phyloP scores from a whole-genome alignment of 2,329 filamentous ascomycete genomes.

The Iodosphaeria phyllophila region DNA sequence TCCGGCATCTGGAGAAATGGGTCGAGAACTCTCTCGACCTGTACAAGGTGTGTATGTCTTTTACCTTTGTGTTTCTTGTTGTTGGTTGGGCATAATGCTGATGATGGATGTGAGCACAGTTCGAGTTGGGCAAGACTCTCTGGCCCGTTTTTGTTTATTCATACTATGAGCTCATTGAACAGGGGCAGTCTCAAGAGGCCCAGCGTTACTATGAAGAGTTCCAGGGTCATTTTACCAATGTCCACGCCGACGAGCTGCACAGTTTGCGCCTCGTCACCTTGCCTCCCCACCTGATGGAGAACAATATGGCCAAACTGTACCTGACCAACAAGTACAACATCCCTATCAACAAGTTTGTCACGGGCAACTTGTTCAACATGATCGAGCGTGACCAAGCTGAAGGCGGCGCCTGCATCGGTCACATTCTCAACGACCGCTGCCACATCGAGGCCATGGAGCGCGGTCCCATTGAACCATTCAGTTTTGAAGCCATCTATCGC shows the following conservation, averaged over 20 bases:
- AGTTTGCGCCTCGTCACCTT: constrained; percentile 55
- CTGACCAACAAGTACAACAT: constrained; percentile 75
- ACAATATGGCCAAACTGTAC: constrained; percentile 64
- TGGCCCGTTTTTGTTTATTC: constrained; percentile 95
- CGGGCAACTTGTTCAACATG: constrained; percentile 68
- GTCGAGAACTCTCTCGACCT: constrained; percentile 83
- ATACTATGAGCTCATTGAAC: constrained; percentile 59
- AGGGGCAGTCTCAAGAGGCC: constrained; percentile 53
- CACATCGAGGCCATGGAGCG: constrained; percentile 37
- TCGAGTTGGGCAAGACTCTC: constrained; percentile 69
- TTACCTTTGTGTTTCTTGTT: constrained; percentile 1
- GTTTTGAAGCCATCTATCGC: constrained; percentile 40
- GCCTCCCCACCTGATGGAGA: constrained; percentile 61
- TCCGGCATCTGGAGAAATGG: constrained; percentile 57
- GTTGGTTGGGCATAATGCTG: constrained; percentile 5
- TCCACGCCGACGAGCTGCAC: constrained; percentile 67
- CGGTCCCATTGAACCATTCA: constrained; percentile 45
- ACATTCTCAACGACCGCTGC: constrained; percentile 46
- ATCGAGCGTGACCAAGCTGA: constrained; percentile 72
- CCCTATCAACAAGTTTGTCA: constrained; percentile 72
- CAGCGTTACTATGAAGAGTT: constrained; percentile 55
- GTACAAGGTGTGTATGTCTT: constrained; percentile 50
- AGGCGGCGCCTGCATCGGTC: constrained; percentile 61
- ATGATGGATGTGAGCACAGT: constrained; percentile 23
- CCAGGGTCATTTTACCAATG: constrained; percentile 49